A percentile compares a stretch with the other conserved stretches of the same genome.
phyloP scores from a whole-genome alignment of 2,329 filamentous ascomycete species.

The Beauveria australis region DNA sequence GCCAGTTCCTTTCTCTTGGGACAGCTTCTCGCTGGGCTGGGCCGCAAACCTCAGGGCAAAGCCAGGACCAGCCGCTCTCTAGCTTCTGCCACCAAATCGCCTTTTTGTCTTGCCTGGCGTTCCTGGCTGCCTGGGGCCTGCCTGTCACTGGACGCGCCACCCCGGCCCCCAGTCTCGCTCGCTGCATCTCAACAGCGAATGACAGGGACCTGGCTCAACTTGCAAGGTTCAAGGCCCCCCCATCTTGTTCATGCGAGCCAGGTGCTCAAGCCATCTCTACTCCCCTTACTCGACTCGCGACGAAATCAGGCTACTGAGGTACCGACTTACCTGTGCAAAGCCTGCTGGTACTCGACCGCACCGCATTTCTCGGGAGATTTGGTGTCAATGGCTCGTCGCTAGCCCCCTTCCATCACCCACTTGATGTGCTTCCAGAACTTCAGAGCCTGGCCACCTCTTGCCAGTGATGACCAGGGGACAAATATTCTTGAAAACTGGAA shows the following conservation, averaged over 20 bases:
- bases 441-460: not conserved
- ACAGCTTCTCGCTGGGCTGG: not conserved
- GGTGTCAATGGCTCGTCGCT: not conserved
- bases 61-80: slow-evolving; percentile 4
- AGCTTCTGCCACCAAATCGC: not conserved
- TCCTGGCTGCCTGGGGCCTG: not conserved
- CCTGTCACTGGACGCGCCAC: not conserved
- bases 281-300: slow-evolving; percentile 4
- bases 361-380: not conserved
- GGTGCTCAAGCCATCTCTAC: slow-evolving; percentile 2
- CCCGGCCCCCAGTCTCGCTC: not conserved
- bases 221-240: slow-evolving; percentile 1
- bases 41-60: slow-evolving; percentile 11
- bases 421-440: not conserved
- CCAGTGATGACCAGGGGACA: not conserved
- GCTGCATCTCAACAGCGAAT: slow-evolving; percentile 2
- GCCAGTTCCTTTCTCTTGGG: not conserved
- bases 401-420: not conserved
- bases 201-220: not conserved
- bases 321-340: not conserved
- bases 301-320: not conserved
- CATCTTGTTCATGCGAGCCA: slow-evolving; percentile 8
- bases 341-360: not conserved
- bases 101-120: not conserved
- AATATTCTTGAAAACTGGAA: slow-evolving; percentile 1